Evolutionary conservation across 1,284 basidiomycete genomes (phyloP).

Genomic region (Pseudozyma sp.): DNA sequence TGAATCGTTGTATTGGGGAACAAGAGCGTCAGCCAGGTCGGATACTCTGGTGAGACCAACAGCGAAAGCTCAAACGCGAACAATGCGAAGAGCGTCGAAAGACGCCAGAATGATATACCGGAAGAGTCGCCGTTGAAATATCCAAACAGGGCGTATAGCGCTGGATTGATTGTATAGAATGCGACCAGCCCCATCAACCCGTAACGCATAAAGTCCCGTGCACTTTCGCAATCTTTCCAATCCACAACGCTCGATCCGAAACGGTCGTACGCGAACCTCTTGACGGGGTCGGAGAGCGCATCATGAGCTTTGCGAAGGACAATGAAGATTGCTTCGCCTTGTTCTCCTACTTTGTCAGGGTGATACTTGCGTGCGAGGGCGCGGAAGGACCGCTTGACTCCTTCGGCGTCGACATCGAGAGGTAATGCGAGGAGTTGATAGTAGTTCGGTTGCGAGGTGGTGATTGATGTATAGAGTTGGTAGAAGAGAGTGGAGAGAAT

Average conservation of each 20-base stretch:
- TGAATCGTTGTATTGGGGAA: conserved; percentile 78
- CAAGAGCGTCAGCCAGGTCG: conserved; percentile 71
- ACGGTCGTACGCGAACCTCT: conserved; percentile 85
- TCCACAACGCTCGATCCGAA: conserved; percentile 80
- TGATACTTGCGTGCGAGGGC: conserved; percentile 80
- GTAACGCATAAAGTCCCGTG: conserved; percentile 78
- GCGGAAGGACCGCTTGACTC: conserved; percentile 79
- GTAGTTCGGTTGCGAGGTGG: conserved; percentile 77
- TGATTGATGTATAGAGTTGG: conserved; percentile 75
- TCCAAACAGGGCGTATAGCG: conserved; percentile 76
- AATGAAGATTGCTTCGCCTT: conserved; percentile 79
- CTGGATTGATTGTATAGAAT: conserved; percentile 78
- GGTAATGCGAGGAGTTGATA: conserved; percentile 79
- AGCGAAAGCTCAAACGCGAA: conserved; percentile 63
- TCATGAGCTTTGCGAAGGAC: conserved; percentile 81
- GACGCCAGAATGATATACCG: conserved; percentile 71
- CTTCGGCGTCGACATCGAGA: conserved; percentile 76
- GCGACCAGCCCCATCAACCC: conserved; percentile 78
- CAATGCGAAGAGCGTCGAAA: conserved; percentile 41
- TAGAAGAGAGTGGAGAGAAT: conserved; percentile 79
- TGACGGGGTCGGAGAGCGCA: conserved; percentile 80
- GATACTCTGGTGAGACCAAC: conserved; percentile 43
- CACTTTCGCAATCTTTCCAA: conserved; percentile 78
- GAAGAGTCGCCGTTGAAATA: conserved; percentile 72
- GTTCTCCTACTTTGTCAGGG: conserved; percentile 79